phyloP scores from a whole-genome alignment of 2,329 filamentous ascomycete genomes.

The Myriosclerotinia duriaeana region DNA sequence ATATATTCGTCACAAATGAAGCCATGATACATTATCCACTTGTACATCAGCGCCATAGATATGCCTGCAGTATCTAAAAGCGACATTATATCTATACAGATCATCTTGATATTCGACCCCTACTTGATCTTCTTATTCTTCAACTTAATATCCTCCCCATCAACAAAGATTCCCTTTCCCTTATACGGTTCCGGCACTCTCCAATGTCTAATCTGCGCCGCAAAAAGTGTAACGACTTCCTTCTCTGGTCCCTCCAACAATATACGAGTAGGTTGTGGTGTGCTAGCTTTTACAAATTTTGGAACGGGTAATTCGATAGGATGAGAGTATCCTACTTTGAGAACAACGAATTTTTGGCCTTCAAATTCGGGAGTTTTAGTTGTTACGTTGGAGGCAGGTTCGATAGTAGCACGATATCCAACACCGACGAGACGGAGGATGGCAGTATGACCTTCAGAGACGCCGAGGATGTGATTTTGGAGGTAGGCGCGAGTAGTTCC shows the following conservation, averaged over 20 bases:
- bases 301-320: slow-evolving; percentile 88
- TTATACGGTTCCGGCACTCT: slow-evolving; percentile 95
- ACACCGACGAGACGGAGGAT: slow-evolving; percentile 92
- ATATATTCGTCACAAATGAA: slow-evolving; percentile 13
- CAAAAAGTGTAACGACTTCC: slow-evolving; percentile 85
- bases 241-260: slow-evolving; percentile 85
- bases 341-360: slow-evolving; percentile 82
- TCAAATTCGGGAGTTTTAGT: slow-evolving; percentile 67
- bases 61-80: slow-evolving; percentile 25
- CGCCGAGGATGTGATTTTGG: slow-evolving; percentile 86
- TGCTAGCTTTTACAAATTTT: slow-evolving; percentile 77
- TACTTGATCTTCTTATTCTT: slow-evolving; percentile 98
- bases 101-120: slow-evolving; percentile 32
- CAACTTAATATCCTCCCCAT: slow-evolving; percentile 94
- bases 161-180: slow-evolving; percentile 98
- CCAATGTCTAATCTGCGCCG: slow-evolving; percentile 84
- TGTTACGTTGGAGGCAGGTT: slow-evolving; percentile 60
- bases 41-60: slow-evolving; percentile 20
- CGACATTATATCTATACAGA: slow-evolving; percentile 35
- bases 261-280: slow-evolving; percentile 87
- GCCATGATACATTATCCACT: slow-evolving; percentile 11
- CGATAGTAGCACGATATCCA: slow-evolving; percentile 87
- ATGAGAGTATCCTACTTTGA: slow-evolving; percentile 97
- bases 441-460: slow-evolving; percentile 93
- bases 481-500: slow-evolving; percentile 89